Evolutionary conservation across 352 stramenopile genomes (phyloP).

Genomic region (Globisporangium splendens): DNA sequence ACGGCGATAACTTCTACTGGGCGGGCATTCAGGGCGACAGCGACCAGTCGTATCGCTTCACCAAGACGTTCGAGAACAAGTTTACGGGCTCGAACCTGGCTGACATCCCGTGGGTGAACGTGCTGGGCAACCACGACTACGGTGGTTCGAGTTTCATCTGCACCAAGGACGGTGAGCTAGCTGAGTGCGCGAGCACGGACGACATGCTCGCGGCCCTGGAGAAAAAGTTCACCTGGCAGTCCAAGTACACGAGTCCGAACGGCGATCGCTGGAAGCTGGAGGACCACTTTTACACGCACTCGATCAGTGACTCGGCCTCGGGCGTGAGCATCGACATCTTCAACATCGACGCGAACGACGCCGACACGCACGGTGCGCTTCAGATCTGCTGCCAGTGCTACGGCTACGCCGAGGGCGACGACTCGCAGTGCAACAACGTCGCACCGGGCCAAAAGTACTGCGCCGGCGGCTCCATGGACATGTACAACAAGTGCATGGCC

Average conservation of each 20-base stretch:
- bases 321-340: conserved; percentile 83
- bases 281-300: conserved; percentile 82
- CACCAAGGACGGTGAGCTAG: conserved; percentile 28
- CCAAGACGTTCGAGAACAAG: conserved; percentile 79
- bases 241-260: conserved; percentile 75
- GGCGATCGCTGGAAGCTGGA: conserved; percentile 78
- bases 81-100: conserved; percentile 44
- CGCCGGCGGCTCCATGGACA: conserved; percentile 43
- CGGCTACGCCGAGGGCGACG: conserved; percentile 50
- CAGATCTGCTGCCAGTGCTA: conserved; percentile 86
- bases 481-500: conserved; percentile 59
- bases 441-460: conserved; percentile 47
- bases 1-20: conserved; percentile 86
- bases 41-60: conserved; percentile 66
- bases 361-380: conserved; percentile 51
- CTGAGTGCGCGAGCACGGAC: conserved; percentile 39
- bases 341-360: conserved; percentile 83
- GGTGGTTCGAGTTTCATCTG: conserved; percentile 79
- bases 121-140: conserved; percentile 87
- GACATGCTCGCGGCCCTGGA: conserved; percentile 50
- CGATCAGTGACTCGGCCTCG: conserved; percentile 44
- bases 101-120: conserved; percentile 78
- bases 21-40: conserved; percentile 48
- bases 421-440: conserved; percentile 51
- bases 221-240: conserved; percentile 71